Conservation (phyloP, 768 basidiomycete species). For the Coprinopsis sp. region DNA sequence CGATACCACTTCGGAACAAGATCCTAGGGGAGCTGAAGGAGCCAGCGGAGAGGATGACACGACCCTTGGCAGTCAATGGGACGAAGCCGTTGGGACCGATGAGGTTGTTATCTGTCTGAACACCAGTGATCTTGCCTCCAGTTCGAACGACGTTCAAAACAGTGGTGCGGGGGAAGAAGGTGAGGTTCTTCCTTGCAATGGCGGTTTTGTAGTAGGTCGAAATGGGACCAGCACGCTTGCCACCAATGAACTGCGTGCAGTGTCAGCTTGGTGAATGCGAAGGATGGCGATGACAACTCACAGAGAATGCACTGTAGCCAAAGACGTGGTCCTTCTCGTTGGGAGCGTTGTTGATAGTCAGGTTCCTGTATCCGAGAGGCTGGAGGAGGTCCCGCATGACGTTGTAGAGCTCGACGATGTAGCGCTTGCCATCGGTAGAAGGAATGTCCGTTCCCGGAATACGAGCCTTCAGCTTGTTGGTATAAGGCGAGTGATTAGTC, state of each 20-base stretch:
- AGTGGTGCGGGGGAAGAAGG: slow-evolving; percentile 42
- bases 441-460: slow-evolving; percentile 56
- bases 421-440: slow-evolving; percentile 55
- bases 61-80: slow-evolving; percentile 49
- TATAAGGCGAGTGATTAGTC: slow-evolving; percentile 48
- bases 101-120: slow-evolving; percentile 55
- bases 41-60: slow-evolving; percentile 57
- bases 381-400: slow-evolving; percentile 42
- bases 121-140: slow-evolving; percentile 51
- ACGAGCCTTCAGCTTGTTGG: slow-evolving; percentile 41
- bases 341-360: slow-evolving; percentile 53
- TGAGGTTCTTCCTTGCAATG: slow-evolving; percentile 45
- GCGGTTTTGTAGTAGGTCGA: slow-evolving; percentile 60
- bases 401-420: slow-evolving; percentile 45
- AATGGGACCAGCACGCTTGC: slow-evolving; percentile 52
- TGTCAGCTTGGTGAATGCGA: background rate
- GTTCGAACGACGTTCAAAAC: slow-evolving; percentile 54
- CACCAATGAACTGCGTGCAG: slow-evolving; percentile 32
- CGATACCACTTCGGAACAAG: slow-evolving; percentile 58
- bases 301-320: slow-evolving; percentile 47
- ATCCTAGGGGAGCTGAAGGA: slow-evolving; percentile 53
- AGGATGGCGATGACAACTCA: slow-evolving; percentile 16
- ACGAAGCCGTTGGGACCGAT: slow-evolving; percentile 53
- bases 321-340: slow-evolving; percentile 56
- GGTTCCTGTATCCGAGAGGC: slow-evolving; percentile 44